A percentile compares a stretch with the other conserved stretches of the same genome.
Conservation (phyloP, 1,284 basidiomycete genomes). For the Xerocomus cyaneibrunnescens region DNA sequence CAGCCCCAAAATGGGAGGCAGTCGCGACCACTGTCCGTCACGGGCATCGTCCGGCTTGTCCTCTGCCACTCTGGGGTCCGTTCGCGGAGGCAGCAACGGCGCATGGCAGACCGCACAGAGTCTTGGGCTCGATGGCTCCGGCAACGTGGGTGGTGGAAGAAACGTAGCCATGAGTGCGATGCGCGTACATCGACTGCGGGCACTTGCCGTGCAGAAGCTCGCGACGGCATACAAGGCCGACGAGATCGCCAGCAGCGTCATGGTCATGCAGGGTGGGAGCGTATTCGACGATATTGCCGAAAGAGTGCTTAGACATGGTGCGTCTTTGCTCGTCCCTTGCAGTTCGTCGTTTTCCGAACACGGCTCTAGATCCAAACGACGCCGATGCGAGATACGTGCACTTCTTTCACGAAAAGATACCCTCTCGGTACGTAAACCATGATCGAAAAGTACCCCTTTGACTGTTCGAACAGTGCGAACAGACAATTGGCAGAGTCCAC, state of each 20-base stretch:
- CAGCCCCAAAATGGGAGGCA: too few species aligned
- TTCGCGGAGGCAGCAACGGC: constrained; percentile 45
- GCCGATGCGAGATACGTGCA: constrained; percentile 80
- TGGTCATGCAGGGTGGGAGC: constrained; percentile 88
- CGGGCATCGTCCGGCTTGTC: constrained; percentile 79
- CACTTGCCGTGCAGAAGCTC: constrained; percentile 77
- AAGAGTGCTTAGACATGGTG: constrained; percentile 71
- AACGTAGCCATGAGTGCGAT: constrained; percentile 79
- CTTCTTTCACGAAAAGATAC: constrained; percentile 89
- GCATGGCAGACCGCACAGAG: constrained; percentile 61
- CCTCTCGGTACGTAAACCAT: constrained; percentile 61
- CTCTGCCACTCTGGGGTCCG: constrained; percentile 64
- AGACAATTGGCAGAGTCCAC: constrained; percentile 83
- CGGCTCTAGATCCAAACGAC: constrained; percentile 62
- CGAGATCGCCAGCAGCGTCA: constrained; percentile 84
- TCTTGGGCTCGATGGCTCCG: constrained; percentile 54
- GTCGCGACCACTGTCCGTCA: too few species aligned
- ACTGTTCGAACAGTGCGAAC: constrained; percentile 23
- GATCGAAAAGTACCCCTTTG: constrained; percentile 10
- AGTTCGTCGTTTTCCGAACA: background rate
- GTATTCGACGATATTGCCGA: constrained; percentile 85
- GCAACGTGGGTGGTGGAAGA: constrained; percentile 53
- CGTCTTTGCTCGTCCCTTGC: background rate
- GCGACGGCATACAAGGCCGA: constrained; percentile 78
- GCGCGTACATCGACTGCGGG: constrained; percentile 71